These are phyloP conservation scores for Bauhinia variegata DNA, from an alignment of 306 rosid genomes.

Conservation along the genomic window DNA sequence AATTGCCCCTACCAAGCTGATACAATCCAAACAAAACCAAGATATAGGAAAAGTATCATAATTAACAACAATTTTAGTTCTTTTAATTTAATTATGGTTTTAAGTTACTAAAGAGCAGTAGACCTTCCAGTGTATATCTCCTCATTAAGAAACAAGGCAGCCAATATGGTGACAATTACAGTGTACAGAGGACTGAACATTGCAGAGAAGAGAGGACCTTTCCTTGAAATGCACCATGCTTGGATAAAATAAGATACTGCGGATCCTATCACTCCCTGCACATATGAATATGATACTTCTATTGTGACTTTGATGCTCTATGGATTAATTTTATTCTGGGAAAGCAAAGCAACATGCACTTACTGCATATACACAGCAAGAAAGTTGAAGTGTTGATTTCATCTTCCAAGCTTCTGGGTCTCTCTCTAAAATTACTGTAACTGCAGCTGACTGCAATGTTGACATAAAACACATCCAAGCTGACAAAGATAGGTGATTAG, in stretches of 20 bases:
- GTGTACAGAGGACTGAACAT: slow-evolving; percentile 56
- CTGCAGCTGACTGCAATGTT: slow-evolving; percentile 45
- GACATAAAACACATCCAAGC: slow-evolving; percentile 66
- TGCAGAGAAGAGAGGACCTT: slow-evolving; percentile 58
- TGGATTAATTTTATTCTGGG: neutral
- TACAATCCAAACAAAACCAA: neutral
- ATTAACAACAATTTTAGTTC: too few species aligned
- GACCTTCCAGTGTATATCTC: slow-evolving; percentile 39
- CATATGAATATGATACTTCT: neutral
- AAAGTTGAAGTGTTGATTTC: slow-evolving; percentile 38
- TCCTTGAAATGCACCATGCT: slow-evolving; percentile 64
- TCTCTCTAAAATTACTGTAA: slow-evolving; percentile 41
- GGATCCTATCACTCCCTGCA: slow-evolving; percentile 60
- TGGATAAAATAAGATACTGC: slow-evolving; percentile 47
- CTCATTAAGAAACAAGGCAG: slow-evolving; percentile 56
- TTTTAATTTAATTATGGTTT: too few species aligned
- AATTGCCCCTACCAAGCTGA: slow-evolving; percentile 51
- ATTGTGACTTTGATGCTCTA: neutral
- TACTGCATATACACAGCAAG: slow-evolving; percentile 29
- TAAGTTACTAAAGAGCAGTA: too few species aligned
- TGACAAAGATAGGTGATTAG: slow-evolving; percentile 52
- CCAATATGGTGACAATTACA: slow-evolving; percentile 47
- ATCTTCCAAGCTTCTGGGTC: slow-evolving; percentile 49
- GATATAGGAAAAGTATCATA: neutral
- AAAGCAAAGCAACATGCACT: neutral